phyloP scores from a whole-genome alignment of 2,329 filamentous ascomycete species.

The Fusarium udum region DNA sequence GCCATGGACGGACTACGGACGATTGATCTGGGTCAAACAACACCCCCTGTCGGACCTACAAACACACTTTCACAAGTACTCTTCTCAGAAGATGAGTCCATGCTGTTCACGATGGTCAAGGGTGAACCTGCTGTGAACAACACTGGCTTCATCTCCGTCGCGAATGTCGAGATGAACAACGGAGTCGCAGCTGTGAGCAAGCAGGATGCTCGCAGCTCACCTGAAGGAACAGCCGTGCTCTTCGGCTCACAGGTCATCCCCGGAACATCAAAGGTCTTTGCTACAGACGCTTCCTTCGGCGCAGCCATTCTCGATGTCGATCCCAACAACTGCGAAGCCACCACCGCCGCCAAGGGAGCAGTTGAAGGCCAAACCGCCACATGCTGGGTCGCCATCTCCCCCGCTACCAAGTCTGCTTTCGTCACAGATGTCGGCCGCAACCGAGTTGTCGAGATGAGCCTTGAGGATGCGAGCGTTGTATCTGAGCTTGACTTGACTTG shows the following conservation, averaged over 20 bases:
- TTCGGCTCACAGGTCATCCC: conserved; percentile 63
- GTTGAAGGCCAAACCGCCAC: conserved; percentile 63
- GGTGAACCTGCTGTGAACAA: conserved; percentile 64
- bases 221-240: conserved; percentile 64
- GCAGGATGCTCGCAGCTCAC: conserved; percentile 52
- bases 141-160: conserved; percentile 65
- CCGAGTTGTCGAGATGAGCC: conserved; percentile 65
- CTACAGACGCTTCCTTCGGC: conserved; percentile 68
- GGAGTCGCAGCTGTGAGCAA: conserved; percentile 27
- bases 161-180: conserved; percentile 50
- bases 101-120: conserved; percentile 67
- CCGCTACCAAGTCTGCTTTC: conserved; percentile 60
- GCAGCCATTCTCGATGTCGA: conserved; percentile 59
- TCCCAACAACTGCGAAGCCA: conserved; percentile 39
- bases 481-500: conserved; percentile 52
- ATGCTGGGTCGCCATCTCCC: conserved; percentile 66
- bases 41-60: conserved; percentile 64
- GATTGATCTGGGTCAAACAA: conserved; percentile 64
- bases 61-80: conserved; percentile 70
- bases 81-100: conserved; percentile 64
- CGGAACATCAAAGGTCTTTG: conserved; percentile 57
- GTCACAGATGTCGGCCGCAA: conserved; percentile 65
- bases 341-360: conserved; percentile 49
- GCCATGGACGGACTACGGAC: conserved; percentile 56
- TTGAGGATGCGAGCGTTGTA: conserved; percentile 58